phyloP scores from a whole-genome alignment of 495 filamentous ascomycete species.

The Lentithecium fluviatile region DNA sequence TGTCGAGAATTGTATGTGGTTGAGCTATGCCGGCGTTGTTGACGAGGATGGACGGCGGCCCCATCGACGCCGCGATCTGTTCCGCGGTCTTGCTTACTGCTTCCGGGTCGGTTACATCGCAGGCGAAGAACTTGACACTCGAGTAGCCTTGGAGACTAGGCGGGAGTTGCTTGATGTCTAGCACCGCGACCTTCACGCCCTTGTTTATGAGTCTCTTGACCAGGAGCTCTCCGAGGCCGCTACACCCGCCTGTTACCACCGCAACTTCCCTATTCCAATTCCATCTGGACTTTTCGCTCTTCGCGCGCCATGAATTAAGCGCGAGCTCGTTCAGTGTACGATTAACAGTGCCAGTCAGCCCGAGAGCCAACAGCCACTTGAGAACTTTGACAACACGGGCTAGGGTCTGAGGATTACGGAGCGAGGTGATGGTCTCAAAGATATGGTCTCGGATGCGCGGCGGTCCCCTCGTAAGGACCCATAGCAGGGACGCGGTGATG shows the following conservation, averaged over 20 bases:
- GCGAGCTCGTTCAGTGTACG: conserved; percentile 45
- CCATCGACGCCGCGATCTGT: conserved; percentile 38
- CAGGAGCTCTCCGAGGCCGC: conserved; percentile 57
- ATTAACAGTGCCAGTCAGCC: conserved; percentile 47
- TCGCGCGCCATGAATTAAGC: conserved; percentile 52
- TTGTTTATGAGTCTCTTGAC: conserved; percentile 48
- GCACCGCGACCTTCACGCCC: conserved; percentile 52
- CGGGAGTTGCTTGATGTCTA: conserved; percentile 33
- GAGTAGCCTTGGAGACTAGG: conserved; percentile 19
- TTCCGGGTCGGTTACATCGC: conserved; percentile 54
- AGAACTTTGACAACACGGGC: conserved; percentile 21
- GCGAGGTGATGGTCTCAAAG: conserved; percentile 5
- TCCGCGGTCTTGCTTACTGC: conserved; percentile 48
- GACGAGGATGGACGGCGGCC: conserved; percentile 56
- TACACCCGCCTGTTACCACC: conserved; percentile 58
- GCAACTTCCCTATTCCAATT: conserved; percentile 52
- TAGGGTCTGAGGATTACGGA: conserved; percentile 9
- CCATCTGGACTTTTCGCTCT: conserved; percentile 38
- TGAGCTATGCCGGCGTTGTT: conserved; percentile 67
- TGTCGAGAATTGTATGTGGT: conserved; percentile 51
- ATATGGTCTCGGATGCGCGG: conserved; percentile 11
- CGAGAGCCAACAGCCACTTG: conserved; percentile 32
- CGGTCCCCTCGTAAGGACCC: conserved; percentile 21
- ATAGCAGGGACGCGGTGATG: conserved; percentile 27
- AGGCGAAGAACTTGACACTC: conserved; percentile 47